phyloP scores from a whole-genome alignment of 805 yeast genomes.

The Metschnikowia picachoensis region DNA sequence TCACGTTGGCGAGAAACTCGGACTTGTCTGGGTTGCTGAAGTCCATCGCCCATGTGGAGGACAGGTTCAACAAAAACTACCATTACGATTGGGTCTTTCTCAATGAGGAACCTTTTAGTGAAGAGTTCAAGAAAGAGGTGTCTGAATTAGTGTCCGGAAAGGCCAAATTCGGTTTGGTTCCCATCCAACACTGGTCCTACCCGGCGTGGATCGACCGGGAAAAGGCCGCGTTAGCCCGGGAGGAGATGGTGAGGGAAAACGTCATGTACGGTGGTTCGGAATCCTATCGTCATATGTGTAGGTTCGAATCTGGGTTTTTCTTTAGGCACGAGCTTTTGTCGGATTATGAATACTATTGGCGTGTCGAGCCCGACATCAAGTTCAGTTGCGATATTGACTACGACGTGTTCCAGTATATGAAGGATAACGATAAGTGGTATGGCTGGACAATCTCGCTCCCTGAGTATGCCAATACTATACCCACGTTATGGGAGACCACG shows the following conservation, averaged over 20 bases:
- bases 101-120: constrained; percentile 20
- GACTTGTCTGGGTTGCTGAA: constrained; percentile 7
- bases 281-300: constrained; percentile 17
- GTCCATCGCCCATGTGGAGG: constrained; percentile 17
- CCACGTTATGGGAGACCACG: constrained; percentile 19
- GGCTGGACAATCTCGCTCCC: constrained; percentile 21
- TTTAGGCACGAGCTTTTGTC: constrained; percentile 16
- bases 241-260: constrained; percentile 18
- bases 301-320: constrained; percentile 20
- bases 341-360: constrained; percentile 18
- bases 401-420: constrained; percentile 17
- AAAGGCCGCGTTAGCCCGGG: constrained; percentile 25
- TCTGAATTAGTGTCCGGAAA: constrained; percentile 16
- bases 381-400: constrained; percentile 21
- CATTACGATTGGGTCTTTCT: constrained; percentile 24
- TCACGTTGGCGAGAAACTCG: constrained; percentile 11
- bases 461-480: constrained; percentile 19
- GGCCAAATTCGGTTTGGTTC: constrained; percentile 16
- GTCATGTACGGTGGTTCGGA: constrained; percentile 28
- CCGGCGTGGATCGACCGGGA: constrained; percentile 18
- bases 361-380: not conserved
- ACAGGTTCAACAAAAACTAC: constrained; percentile 10
- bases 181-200: constrained; percentile 18
- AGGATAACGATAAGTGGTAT: constrained; percentile 17
- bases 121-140: constrained; percentile 15